phyloP scores from a whole-genome alignment of 176 grass and related monocot genomes.

The Echinochloa phyllopogon region DNA sequence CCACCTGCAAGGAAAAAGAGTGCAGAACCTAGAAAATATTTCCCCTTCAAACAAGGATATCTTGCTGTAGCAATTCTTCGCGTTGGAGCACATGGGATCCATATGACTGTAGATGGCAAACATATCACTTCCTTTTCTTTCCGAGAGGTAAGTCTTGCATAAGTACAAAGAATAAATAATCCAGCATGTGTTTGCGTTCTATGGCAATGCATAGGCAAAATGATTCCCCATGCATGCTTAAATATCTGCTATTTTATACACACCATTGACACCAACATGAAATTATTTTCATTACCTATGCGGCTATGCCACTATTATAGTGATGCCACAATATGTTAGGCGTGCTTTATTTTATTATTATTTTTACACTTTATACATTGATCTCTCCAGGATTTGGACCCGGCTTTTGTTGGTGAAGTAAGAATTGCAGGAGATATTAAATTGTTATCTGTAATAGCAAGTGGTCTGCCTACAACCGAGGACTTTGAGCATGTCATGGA shows the following conservation, averaged over 20 bases:
- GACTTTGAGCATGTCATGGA: slow-evolving; percentile 90
- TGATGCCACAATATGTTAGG: slow-evolving; percentile 20
- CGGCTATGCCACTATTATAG: neutral
- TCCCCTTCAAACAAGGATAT: slow-evolving; percentile 91
- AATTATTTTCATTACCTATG: slow-evolving; percentile 22
- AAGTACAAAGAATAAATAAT: slow-evolving; percentile 18
- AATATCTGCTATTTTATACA: neutral
- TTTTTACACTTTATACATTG: neutral
- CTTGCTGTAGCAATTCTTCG: slow-evolving; percentile 92
- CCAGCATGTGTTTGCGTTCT: neutral
- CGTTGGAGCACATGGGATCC: slow-evolving; percentile 76
- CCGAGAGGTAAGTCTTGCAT: slow-evolving; percentile 66
- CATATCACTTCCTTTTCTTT: slow-evolving; percentile 94
- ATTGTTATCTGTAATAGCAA: slow-evolving; percentile 90
- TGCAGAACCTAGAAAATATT: slow-evolving; percentile 64
- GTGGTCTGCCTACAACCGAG: slow-evolving; percentile 94
- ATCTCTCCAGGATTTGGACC: slow-evolving; percentile 78
- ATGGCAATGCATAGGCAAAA: slow-evolving; percentile 14
- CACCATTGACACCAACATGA: neutral
- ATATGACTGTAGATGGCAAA: slow-evolving; percentile 98
- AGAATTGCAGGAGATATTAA: slow-evolving; percentile 92
- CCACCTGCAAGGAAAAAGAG: slow-evolving; percentile 48
- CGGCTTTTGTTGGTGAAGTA: slow-evolving; percentile 93
- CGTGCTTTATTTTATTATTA: slow-evolving; percentile 23
- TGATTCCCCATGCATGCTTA: neutral